Evolutionary conservation across 768 basidiomycete species (phyloP).

Genomic region (Paxillus rubicundulus): DNA sequence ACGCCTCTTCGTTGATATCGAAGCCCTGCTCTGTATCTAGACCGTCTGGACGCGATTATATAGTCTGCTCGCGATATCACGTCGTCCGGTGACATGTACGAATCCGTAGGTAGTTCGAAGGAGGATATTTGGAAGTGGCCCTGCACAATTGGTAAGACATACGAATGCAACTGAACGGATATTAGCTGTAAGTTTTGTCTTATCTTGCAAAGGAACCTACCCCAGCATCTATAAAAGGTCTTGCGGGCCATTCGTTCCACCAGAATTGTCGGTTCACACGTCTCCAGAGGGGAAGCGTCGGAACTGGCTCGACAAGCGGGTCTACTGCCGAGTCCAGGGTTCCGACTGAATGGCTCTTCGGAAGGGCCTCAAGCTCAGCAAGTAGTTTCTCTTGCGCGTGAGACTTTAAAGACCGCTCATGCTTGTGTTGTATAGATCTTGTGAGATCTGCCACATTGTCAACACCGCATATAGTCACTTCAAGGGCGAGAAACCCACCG

Average conservation of each 20-base stretch:
- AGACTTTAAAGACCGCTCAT: slow-evolving; percentile 57
- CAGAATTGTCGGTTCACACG: slow-evolving; percentile 88
- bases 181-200: not conserved
- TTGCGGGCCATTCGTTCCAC: slow-evolving; percentile 92
- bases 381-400: slow-evolving; percentile 59
- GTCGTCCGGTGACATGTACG: slow-evolving; percentile 36
- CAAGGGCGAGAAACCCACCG: slow-evolving; percentile 44
- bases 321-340: slow-evolving; percentile 41
- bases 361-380: slow-evolving; percentile 52
- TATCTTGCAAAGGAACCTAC: slow-evolving; percentile 41
- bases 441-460: slow-evolving; percentile 59
- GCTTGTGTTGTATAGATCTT: slow-evolving; percentile 79
- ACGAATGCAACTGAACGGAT: slow-evolving; percentile 66
- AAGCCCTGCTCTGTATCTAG: slow-evolving; percentile 86
- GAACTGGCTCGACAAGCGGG: slow-evolving; percentile 65
- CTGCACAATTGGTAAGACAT: slow-evolving; percentile 89
- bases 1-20: slow-evolving; percentile 94
- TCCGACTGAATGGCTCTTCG: slow-evolving; percentile 32
- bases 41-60: slow-evolving; percentile 79
- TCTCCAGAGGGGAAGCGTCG: slow-evolving; percentile 85
- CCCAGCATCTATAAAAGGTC: slow-evolving; percentile 84
- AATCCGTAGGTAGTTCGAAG: slow-evolving; percentile 55
- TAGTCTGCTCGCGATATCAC: slow-evolving; percentile 59
- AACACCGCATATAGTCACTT: not conserved
- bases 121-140: slow-evolving; percentile 81